Evolutionary conservation across 495 filamentous ascomycete species (phyloP), one percentile per base, ranked within the genome.

Genomic region (Aspergillus heteromorphus): DNA sequence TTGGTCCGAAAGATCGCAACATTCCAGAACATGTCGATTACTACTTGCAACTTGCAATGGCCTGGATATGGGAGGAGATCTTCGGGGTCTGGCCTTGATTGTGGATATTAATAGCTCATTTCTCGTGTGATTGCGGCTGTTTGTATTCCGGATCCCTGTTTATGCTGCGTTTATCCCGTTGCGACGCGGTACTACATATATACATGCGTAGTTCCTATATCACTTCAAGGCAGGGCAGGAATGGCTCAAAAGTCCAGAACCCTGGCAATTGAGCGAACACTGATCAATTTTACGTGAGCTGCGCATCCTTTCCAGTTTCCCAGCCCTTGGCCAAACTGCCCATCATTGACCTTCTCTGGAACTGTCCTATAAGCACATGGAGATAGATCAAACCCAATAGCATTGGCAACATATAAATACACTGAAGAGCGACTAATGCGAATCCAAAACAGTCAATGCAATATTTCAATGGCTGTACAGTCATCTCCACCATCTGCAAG

Each of bases 381-480:
- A 38, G 34, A 38, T n/a, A 14, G n/a, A 38, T 31, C 19, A 34
- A 48, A 47, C 36, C n/a, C 48, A 55, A 55, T 67, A 57, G 62
- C 55, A 69, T 71, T 68, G 66, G 34, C 29, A 49, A 41, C 40
- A 42, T 73, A 71, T 71, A 73, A 71, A 58, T 73, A 73, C 68
- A 73, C 54, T 61, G 57, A 65, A 68, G 45, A 61, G 52, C 53
- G 49, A 64, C 60, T 65, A 36, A 65, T 64, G 62, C 65, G 59
- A 59, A 54, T 55, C 41, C 42, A 56, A 56, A 31, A 55, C 54
- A 53, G 59, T 52, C 56, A 45, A 59, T 58, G 53, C 47, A 55
- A 59, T 41, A 57, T 38, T 20, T 27, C 1, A 27, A 47, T 27
- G 23, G 21, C 43, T 29, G n/a, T 27, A 47, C 23, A 29, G 43